phyloP scores from a whole-genome alignment of 1,139 yeast species.

The Fermentozyma sake region DNA sequence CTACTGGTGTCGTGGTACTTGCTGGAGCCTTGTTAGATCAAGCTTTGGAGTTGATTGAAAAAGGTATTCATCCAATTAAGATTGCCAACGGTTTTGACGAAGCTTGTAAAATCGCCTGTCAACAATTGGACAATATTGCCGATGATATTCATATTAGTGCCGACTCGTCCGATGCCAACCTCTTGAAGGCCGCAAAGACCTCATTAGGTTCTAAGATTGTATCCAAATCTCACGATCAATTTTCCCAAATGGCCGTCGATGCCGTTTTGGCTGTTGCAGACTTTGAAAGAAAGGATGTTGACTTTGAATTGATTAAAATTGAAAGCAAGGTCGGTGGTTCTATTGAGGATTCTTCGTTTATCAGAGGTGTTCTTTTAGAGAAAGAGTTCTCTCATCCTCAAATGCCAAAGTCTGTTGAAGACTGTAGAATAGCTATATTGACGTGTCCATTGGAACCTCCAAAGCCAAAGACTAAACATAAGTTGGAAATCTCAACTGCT shows the following conservation, averaged over 20 bases:
- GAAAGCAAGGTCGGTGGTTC: conserved; percentile 97
- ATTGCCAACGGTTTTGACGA: conserved; percentile 97
- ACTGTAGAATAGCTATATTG: conserved; percentile 87
- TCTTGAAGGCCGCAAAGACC: conserved; percentile 89
- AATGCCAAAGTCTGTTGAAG: conserved; percentile 79
- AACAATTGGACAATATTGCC: conserved; percentile 69
- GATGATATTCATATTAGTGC: conserved; percentile 54
- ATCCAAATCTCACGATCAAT: conserved; percentile 86
- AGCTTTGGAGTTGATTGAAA: conserved; percentile 89
- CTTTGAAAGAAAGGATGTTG: conserved; percentile 88
- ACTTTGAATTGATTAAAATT: conserved; percentile 90
- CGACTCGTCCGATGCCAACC: conserved; percentile 45
- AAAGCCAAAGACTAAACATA: conserved; percentile 97
- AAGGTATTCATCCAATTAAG: conserved; percentile 95
- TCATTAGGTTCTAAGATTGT: conserved; percentile 95
- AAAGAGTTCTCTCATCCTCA: conserved; percentile 98
- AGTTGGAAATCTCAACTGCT: conserved; percentile 84
- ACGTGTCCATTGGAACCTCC: conserved; percentile 99
- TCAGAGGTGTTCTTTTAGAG: conserved; percentile 88
- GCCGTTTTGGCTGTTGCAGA: conserved; percentile 93
- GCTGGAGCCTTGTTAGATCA: conserved; percentile 95
- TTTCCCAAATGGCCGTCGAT: conserved; percentile 96
- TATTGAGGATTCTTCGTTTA: conserved; percentile 75
- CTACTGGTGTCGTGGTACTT: conserved; percentile 96
- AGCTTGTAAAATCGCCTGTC: conserved; percentile 88